A percentile compares a stretch with the other conserved stretches of the same genome.
phyloP scores from a whole-genome alignment of 169 alveolate species.

The Plasmodium coatneyi region DNA sequence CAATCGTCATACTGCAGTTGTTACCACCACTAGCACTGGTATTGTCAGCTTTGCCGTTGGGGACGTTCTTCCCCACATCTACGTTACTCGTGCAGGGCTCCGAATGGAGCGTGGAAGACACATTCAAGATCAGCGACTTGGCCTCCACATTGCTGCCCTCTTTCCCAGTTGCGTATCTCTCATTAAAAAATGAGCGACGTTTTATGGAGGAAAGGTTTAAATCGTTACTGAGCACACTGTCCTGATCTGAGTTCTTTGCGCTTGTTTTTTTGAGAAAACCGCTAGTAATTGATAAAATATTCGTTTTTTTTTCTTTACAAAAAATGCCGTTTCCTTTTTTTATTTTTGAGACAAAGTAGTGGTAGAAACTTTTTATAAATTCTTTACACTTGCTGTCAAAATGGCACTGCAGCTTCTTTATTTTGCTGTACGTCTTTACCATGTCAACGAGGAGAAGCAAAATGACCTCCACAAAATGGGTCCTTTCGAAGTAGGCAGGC shows the following conservation, averaged over 20 bases:
- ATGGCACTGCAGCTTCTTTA: conserved; percentile 37
- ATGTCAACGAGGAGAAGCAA: conserved; percentile 41
- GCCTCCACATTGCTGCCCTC: conserved; percentile 53
- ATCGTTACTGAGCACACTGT: conserved; percentile 29
- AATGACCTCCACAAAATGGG: conserved; percentile 34
- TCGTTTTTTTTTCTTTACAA: conserved; percentile 25
- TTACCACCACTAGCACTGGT: background rate
- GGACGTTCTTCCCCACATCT: background rate
- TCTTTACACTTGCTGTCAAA: conserved; percentile 55
- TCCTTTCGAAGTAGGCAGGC: conserved; percentile 50
- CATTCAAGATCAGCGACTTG: conserved; percentile 39
- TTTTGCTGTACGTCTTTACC: conserved; percentile 48
- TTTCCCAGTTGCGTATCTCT: conserved; percentile 24
- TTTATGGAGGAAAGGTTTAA: conserved; percentile 27
- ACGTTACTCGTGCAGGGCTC: conserved; percentile 42
- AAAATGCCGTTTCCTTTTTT: conserved; percentile 30
- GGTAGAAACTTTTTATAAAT: conserved; percentile 42
- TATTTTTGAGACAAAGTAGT: conserved; percentile 4
- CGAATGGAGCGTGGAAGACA: conserved; percentile 61
- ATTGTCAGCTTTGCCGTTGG: background rate
- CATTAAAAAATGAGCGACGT: conserved; percentile 26
- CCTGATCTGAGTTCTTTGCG: conserved; percentile 28
- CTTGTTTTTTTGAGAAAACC: conserved; percentile 19
- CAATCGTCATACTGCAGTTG: background rate
- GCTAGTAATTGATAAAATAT: conserved; percentile 16